phyloP scores from a whole-genome alignment of 305 asterid genomes.

The Coffea humblotiana region DNA sequence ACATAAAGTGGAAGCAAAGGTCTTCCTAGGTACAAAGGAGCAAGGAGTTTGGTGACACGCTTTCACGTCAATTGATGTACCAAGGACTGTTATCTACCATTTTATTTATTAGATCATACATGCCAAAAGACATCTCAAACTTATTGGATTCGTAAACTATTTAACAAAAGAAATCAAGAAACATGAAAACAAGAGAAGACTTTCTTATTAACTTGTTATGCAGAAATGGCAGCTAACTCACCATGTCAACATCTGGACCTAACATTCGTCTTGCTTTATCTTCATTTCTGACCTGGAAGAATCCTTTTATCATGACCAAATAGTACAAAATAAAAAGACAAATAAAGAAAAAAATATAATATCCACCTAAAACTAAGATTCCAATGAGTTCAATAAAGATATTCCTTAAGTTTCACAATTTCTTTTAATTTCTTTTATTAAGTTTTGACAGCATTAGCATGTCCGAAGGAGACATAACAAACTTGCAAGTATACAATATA shows the following conservation, averaged over 20 bases:
- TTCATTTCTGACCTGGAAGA: slow-evolving; percentile 81
- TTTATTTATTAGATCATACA: too few species aligned
- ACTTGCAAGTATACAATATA: neutral
- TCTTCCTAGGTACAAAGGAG: too few species aligned
- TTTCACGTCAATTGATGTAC: too few species aligned
- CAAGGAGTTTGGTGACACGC: neutral
- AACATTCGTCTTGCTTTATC: slow-evolving; percentile 91
- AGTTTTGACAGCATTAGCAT: neutral
- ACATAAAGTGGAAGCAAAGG: too few species aligned
- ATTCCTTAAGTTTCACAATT: neutral
- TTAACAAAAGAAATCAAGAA: neutral
- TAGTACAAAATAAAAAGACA: neutral
- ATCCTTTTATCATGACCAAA: slow-evolving; percentile 1
- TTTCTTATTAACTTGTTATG: neutral
- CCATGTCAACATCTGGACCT: slow-evolving; percentile 86
- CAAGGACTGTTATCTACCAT: too few species aligned
- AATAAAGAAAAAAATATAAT: neutral
- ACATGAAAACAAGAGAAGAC: neutral
- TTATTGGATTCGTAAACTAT: neutral
- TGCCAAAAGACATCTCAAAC: neutral
- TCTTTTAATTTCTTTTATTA: neutral
- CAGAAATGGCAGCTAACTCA: slow-evolving; percentile 34
- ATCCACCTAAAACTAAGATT: neutral
- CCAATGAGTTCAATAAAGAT: neutral
- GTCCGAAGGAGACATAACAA: neutral